Evolutionary conservation across 306 rosid genomes (phyloP).

Genomic region (Castanopsis chinensis): DNA sequence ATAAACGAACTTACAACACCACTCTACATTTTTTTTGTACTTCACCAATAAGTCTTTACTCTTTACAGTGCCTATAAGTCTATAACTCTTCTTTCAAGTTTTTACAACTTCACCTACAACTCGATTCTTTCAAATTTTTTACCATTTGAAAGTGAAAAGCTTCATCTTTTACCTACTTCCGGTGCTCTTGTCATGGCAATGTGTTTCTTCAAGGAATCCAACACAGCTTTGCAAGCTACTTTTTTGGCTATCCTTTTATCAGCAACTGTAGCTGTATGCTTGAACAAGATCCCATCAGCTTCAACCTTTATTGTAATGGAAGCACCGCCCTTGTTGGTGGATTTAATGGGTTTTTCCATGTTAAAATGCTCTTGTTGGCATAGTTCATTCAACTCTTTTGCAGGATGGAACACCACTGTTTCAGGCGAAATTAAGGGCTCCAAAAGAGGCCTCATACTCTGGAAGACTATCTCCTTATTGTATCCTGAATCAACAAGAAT

Average conservation of each 20-base stretch:
- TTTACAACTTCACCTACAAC: not conserved
- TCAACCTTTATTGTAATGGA: constrained; percentile 37
- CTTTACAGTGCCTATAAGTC: no score
- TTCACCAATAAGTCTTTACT: not conserved
- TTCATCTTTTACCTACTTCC: not conserved
- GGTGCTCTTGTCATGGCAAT: not conserved
- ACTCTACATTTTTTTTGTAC: not conserved
- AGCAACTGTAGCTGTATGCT: constrained; percentile 9
- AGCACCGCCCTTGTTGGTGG: constrained; percentile 14
- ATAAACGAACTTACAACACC: not conserved
- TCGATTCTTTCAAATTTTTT: not conserved
- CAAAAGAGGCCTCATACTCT: constrained; percentile 60
- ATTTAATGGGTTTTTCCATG: not conserved
- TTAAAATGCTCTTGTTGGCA: constrained; percentile 39
- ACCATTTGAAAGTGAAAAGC: not conserved
- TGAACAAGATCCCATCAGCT: constrained; percentile 38
- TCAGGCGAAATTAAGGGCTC: constrained; percentile 71
- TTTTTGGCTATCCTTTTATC: constrained; percentile 38
- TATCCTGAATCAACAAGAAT: constrained; percentile 68
- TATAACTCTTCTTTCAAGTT: no score
- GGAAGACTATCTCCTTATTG: constrained; percentile 46
- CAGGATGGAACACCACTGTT: constrained; percentile 51
- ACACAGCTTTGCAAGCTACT: constrained; percentile 47
- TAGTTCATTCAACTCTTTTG: constrained; percentile 41
- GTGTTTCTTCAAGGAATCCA: constrained; percentile 43